Evolutionary conservation across 2,329 filamentous ascomycete species (phyloP).

Genomic region (Botryotinia narcissicola): DNA sequence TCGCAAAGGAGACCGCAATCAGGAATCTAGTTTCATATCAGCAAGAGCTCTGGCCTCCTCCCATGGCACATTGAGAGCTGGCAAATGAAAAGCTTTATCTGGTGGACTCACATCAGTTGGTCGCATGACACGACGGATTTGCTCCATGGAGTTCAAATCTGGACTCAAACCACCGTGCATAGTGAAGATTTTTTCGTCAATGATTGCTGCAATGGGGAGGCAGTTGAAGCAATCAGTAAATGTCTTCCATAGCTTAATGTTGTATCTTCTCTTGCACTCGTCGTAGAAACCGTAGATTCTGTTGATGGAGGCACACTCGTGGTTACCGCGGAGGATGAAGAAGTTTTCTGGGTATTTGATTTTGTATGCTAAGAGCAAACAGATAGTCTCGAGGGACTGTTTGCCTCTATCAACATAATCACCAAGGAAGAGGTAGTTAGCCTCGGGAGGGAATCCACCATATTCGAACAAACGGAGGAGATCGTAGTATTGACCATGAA

Average conservation of each 20-base stretch:
- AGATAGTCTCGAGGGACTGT: constrained; percentile 98
- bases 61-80: constrained; percentile 32
- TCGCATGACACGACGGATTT: constrained; percentile 98
- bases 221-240: constrained; percentile 99
- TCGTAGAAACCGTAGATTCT: constrained; percentile 99
- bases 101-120: constrained; percentile 84
- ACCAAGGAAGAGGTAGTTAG: constrained; percentile 98
- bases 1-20: constrained; percentile 97
- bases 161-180: constrained; percentile 98
- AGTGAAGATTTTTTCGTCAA: constrained; percentile 99
- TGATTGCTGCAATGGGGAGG: constrained; percentile 95
- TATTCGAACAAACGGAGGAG: constrained; percentile 96
- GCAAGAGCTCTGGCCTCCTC: constrained; percentile 37
- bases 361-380: constrained; percentile 95
- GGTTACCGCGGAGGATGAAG: constrained; percentile 97
- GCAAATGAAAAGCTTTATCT: constrained; percentile 30
- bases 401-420: constrained; percentile 99
- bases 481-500: constrained; percentile 99
- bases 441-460: constrained; percentile 95
- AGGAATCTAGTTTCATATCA: constrained; percentile 67
- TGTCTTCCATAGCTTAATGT: constrained; percentile 99
- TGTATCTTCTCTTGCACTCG: constrained; percentile 98
- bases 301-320: constrained; percentile 98
- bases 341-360: constrained; percentile 99
- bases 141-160: constrained; percentile 98